Percentiles rank a stretch among this genome's conserved stretches.
These are phyloP conservation scores for Boletus semigastroideus DNA, from an alignment of 1,284 basidiomycete genomes.

Conservation along the genomic window DNA sequence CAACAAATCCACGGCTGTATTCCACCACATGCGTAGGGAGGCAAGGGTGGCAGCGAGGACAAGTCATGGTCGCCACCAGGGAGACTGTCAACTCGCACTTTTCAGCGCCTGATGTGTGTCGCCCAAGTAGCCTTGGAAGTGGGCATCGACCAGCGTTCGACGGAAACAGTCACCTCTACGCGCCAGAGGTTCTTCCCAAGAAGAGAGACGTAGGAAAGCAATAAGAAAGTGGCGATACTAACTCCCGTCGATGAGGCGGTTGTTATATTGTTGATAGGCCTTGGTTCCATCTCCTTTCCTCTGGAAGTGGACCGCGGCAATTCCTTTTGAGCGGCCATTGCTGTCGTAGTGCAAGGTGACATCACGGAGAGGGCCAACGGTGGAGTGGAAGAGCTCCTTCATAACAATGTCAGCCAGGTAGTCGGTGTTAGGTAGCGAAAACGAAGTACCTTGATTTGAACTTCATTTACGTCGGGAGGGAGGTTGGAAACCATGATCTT, in stretches of 20 bases:
- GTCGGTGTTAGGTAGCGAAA: not conserved
- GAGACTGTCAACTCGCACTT: slow-evolving; percentile 34
- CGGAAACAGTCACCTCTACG: slow-evolving; percentile 22
- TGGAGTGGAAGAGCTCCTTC: slow-evolving; percentile 91
- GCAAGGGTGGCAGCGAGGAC: slow-evolving; percentile 30
- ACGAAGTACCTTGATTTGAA: slow-evolving; percentile 81
- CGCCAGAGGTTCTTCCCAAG: slow-evolving; percentile 18
- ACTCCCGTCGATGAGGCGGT: slow-evolving; percentile 99
- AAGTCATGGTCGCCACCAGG: slow-evolving; percentile 32
- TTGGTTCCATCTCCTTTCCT: slow-evolving; percentile 88
- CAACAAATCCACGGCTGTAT: slow-evolving; percentile 23
- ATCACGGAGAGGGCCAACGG: slow-evolving; percentile 84
- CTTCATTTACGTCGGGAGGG: slow-evolving; percentile 92
- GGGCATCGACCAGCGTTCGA: slow-evolving; percentile 26
- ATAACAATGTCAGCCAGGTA: slow-evolving; percentile 7
- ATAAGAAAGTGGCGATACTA: slow-evolving; percentile 71
- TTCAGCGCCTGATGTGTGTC: slow-evolving; percentile 29
- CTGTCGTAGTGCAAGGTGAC: slow-evolving; percentile 87
- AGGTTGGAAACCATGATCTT: slow-evolving; percentile 98
- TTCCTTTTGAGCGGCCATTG: slow-evolving; percentile 86
- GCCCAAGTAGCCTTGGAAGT: slow-evolving; percentile 24
- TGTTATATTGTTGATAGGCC: slow-evolving; percentile 95
- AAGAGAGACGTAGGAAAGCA: slow-evolving; percentile 35
- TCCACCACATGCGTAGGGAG: slow-evolving; percentile 22
- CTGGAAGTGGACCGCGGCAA: slow-evolving; percentile 86